Conservation (phyloP, 164 flowering plant genomes). For the Vitis rupestris region DNA sequence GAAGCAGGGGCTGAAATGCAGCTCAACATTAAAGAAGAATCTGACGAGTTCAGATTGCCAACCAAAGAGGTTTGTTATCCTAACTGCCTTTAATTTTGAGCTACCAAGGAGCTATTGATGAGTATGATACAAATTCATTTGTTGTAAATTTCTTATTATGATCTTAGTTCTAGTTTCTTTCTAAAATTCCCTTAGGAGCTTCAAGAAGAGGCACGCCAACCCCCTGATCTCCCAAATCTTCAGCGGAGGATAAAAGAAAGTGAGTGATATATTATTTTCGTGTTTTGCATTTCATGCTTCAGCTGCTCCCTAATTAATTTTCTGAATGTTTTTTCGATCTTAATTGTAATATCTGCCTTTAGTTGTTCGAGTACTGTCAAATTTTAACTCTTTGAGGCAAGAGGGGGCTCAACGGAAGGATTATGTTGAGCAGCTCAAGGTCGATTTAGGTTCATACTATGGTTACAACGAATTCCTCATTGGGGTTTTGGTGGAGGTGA, state of each 20-base stretch:
- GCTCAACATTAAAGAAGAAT: slow-evolving; percentile 68
- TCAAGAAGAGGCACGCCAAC: slow-evolving; percentile 64
- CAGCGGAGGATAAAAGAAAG: slow-evolving; percentile 86
- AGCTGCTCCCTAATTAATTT: not conserved
- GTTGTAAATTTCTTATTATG: not conserved
- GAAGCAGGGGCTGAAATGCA: slow-evolving; percentile 64
- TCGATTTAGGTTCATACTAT: slow-evolving; percentile 78
- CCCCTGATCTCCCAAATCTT: slow-evolving; percentile 77
- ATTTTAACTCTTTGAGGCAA: slow-evolving; percentile 73
- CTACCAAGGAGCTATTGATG: too few relatives aligned
- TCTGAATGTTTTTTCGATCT: not conserved
- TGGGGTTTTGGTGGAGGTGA: slow-evolving; percentile 77
- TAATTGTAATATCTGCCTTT: not conserved
- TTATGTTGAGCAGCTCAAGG: slow-evolving; percentile 73
- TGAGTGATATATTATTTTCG: slow-evolving; percentile 24
- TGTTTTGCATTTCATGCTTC: not conserved
- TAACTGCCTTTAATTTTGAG: not conserved
- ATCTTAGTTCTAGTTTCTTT: not conserved
- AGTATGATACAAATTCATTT: too few relatives aligned
- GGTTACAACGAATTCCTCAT: slow-evolving; percentile 96
- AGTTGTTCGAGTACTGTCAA: slow-evolving; percentile 88
- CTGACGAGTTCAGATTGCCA: slow-evolving; percentile 87
- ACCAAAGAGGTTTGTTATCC: slow-evolving; percentile 54
- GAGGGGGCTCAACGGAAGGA: slow-evolving; percentile 71
- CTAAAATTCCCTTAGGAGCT: slow-evolving; percentile 55